These are phyloP conservation scores for Homolaphlyctis polyrhiza DNA, from an alignment of 371 early-diverging fungal genomes.

Conservation along the genomic window DNA sequence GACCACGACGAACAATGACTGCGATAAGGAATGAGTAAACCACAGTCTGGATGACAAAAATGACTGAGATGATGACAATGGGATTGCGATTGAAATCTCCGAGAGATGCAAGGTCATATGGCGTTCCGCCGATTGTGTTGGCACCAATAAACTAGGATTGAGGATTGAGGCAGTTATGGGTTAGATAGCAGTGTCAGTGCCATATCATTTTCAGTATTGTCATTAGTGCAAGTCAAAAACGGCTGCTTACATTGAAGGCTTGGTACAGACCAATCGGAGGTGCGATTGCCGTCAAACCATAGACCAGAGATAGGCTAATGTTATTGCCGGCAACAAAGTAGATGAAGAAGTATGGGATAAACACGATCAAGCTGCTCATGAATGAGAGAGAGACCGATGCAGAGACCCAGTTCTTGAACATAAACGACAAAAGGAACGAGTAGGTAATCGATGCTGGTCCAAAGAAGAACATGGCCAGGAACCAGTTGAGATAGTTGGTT, in stretches of 20 bases:
- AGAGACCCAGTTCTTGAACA: not conserved
- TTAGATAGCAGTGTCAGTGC: not conserved
- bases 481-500: constrained; percentile 1
- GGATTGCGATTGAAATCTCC: not conserved
- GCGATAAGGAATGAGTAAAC: not conserved
- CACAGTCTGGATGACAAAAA: not conserved
- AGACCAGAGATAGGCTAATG: not conserved
- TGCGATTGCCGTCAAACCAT: constrained; percentile 14
- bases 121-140: not conserved
- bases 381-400: not conserved
- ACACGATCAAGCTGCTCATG: constrained; percentile 13
- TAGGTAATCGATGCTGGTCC: not conserved
- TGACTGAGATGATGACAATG: not conserved
- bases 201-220: too few species aligned
- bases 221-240: too few species aligned
- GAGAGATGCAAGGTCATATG: not conserved
- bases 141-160: not conserved
- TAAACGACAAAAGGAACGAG: not conserved
- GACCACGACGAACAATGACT: not conserved
- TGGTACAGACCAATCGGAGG: constrained; percentile 38
- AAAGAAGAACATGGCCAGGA: constrained; percentile 1
- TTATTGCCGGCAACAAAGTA: constrained; percentile 24
- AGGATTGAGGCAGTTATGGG: not conserved
- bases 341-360: constrained; percentile 38
- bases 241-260: constrained; percentile 20